Conservation (phyloP, 2,329 filamentous ascomycete genomes). For the Paramyrothecium roridum region DNA sequence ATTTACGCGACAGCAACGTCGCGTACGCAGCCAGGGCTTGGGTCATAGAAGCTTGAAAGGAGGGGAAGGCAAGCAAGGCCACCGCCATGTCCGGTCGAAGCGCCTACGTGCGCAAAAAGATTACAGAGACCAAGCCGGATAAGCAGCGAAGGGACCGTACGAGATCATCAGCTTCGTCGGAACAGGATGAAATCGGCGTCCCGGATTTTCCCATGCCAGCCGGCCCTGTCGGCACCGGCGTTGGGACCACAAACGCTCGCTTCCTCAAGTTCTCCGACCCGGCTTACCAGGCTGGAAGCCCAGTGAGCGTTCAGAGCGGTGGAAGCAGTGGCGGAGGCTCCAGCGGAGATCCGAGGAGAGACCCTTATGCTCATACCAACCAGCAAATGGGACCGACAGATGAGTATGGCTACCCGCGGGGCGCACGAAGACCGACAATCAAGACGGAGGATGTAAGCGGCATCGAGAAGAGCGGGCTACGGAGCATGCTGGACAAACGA, state of each 20-base stretch:
- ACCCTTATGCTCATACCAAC: slow-evolving; percentile 6
- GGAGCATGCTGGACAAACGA: slow-evolving; percentile 50
- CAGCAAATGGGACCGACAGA: slow-evolving; percentile 27
- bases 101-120: slow-evolving; percentile 57
- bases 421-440: slow-evolving; percentile 36
- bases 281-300: not conserved
- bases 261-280: slow-evolving; percentile 43
- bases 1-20: no score
- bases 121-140: slow-evolving; percentile 42
- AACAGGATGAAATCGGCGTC: slow-evolving; percentile 33
- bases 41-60: no score
- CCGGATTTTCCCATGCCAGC: slow-evolving; percentile 33
- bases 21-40: no score
- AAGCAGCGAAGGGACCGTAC: slow-evolving; percentile 23
- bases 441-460: slow-evolving; percentile 49
- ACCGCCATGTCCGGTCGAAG: slow-evolving; percentile 53
- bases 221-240: slow-evolving; percentile 27
- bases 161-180: slow-evolving; percentile 34
- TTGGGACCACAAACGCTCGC: slow-evolving; percentile 39
- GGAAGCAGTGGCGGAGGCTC: slow-evolving; percentile 5
- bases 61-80: not conserved
- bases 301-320: slow-evolving; percentile 4
- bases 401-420: slow-evolving; percentile 41
- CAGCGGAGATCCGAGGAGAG: slow-evolving; percentile 12
- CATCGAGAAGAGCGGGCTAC: slow-evolving; percentile 53